Evolutionary conservation across 1,284 basidiomycete species (phyloP).

Genomic region (Butyriboletus appendiculatus): DNA sequence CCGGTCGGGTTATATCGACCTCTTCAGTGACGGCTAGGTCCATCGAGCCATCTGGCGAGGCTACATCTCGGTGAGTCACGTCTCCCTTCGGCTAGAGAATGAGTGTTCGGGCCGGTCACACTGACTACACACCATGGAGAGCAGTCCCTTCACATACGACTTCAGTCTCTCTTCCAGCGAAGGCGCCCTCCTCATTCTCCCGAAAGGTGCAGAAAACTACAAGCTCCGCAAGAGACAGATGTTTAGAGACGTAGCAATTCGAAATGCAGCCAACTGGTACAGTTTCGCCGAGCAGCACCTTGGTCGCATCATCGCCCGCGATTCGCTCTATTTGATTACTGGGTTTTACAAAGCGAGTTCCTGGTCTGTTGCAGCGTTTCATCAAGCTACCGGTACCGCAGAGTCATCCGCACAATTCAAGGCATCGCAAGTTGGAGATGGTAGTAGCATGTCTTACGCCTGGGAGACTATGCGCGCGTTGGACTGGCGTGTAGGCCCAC

Average conservation of each 20-base stretch:
- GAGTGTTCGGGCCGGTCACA: neutral
- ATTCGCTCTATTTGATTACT: constrained; percentile 21
- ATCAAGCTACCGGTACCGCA: neutral
- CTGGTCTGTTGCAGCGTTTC: constrained; percentile 17
- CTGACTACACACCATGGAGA: neutral
- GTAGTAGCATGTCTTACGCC: neutral
- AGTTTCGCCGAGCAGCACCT: constrained; percentile 7
- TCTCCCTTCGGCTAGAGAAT: neutral
- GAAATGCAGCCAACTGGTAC: constrained; percentile 10
- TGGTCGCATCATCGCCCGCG: constrained; percentile 13
- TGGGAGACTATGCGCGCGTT: constrained; percentile 13
- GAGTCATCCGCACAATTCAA: constrained; percentile 10
- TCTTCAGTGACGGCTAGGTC: constrained; percentile 8
- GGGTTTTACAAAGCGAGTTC: constrained; percentile 13
- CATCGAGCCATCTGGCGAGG: neutral
- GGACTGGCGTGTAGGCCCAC: constrained; percentile 14
- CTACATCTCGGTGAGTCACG: neutral
- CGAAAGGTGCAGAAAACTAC: constrained; percentile 12
- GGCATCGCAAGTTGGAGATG: neutral
- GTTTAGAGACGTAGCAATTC: neutral
- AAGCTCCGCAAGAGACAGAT: neutral
- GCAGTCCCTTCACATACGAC: neutral
- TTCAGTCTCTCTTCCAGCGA: constrained; percentile 16
- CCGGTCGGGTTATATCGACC: constrained; percentile 11
- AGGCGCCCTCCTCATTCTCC: constrained; percentile 20